These are phyloP conservation scores for Starmerella apicola DNA, from an alignment of 805 yeast genomes.

Conservation along the genomic window DNA sequence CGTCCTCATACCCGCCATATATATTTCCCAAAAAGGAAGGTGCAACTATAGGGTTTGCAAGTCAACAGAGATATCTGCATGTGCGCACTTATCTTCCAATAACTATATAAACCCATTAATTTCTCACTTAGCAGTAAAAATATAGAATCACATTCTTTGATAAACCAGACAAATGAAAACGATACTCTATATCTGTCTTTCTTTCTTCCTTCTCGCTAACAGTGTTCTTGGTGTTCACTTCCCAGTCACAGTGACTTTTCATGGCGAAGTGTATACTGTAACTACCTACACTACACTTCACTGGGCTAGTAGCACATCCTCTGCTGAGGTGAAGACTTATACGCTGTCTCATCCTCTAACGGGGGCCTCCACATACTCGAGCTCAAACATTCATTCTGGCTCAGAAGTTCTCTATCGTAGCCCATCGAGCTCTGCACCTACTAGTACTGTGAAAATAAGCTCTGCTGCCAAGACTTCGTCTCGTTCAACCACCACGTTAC, in stretches of 20 bases:
- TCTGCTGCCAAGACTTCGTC: background rate
- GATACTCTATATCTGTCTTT: background rate
- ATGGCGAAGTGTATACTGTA: slow-evolving; percentile 10
- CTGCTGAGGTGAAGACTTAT: background rate
- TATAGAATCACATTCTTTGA: no score
- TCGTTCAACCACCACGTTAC: background rate
- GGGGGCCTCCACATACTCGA: no score
- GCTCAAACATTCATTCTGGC: background rate
- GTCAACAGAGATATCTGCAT: no score
- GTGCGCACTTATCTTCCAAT: no score
- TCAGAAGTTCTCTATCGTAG: background rate
- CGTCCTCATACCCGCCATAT: no score
- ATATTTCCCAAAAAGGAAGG: no score
- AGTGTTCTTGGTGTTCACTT: background rate
- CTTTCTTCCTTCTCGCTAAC: background rate
- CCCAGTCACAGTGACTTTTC: slow-evolving; percentile 10
- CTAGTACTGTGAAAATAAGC: background rate
- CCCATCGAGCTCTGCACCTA: background rate
- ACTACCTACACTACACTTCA: slow-evolving; percentile 11
- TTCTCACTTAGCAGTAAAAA: no score
- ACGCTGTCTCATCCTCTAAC: background rate
- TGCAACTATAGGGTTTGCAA: no score
- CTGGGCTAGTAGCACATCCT: background rate
- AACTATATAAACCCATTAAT: no score
- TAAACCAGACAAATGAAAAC: no score